phyloP scores from a whole-genome alignment of 208 protist species.

The Leishmania turanica region DNA sequence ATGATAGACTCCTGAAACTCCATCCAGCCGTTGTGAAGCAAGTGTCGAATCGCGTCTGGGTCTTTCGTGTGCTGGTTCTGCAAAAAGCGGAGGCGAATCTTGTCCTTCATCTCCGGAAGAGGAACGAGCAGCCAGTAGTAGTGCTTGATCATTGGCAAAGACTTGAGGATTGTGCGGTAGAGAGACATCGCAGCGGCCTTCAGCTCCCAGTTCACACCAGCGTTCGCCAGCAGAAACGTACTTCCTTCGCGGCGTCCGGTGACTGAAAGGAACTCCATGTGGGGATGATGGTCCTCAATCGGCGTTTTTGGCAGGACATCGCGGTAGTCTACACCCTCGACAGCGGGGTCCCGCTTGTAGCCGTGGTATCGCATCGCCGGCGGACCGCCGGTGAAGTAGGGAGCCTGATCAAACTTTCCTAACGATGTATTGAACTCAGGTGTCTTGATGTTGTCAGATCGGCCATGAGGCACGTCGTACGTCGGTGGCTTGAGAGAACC shows the following conservation, averaged over 20 bases:
- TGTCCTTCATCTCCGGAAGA: conserved; percentile 82
- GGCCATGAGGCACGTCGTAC: conserved; percentile 48
- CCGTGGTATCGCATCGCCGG: conserved; percentile 81
- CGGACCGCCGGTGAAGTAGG: conserved; percentile 79
- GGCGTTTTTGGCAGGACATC: conserved; percentile 62
- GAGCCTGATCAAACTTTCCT: conserved; percentile 85
- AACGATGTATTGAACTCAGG: conserved; percentile 79
- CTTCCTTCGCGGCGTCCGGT: conserved; percentile 85
- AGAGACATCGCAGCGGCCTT: conserved; percentile 74
- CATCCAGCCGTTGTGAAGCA: conserved; percentile 90
- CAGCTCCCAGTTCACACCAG: conserved; percentile 73
- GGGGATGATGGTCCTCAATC: conserved; percentile 82
- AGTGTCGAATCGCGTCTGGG: conserved; percentile 85
- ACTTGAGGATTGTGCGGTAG: conserved; percentile 83
- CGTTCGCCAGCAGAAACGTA: conserved; percentile 64
- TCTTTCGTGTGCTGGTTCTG: conserved; percentile 90
- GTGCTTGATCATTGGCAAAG: conserved; percentile 87
- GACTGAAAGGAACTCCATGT: conserved; percentile 69
- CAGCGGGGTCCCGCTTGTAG: conserved; percentile 64
- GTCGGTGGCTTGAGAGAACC: conserved; percentile 33
- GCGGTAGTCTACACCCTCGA: conserved; percentile 59
- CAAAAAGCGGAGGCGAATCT: conserved; percentile 81
- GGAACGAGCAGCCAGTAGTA: conserved; percentile 86
- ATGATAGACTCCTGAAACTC: conserved; percentile 87
- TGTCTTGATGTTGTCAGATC: conserved; percentile 77